These are phyloP conservation scores for Linderniella brevidens DNA, from an alignment of 257 asterid species.

Conservation along the genomic window DNA sequence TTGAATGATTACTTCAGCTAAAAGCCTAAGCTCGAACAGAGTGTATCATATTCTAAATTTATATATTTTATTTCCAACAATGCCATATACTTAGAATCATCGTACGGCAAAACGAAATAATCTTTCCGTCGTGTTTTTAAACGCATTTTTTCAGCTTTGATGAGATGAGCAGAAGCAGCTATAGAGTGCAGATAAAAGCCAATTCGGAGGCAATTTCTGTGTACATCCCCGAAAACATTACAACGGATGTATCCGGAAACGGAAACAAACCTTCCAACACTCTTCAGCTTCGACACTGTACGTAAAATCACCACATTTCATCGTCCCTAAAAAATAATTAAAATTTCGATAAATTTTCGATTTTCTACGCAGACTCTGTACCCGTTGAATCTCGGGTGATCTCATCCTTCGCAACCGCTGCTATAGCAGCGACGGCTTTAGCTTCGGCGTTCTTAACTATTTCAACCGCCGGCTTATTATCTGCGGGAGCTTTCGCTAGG, in stretches of 20 bases:
- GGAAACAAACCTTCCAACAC: slow-evolving; percentile 50
- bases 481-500: slow-evolving; percentile 48
- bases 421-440: slow-evolving; percentile 51
- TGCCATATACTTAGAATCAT: no score
- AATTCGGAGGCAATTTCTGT: slow-evolving; percentile 30
- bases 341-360: no score
- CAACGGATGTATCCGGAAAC: slow-evolving; percentile 83
- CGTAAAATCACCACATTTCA: slow-evolving; percentile 13
- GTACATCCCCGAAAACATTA: slow-evolving; percentile 60
- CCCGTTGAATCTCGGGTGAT: slow-evolving; percentile 47
- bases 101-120: no score
- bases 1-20: no score
- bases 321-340: no score
- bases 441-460: slow-evolving; percentile 55
- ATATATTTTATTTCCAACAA: no score
- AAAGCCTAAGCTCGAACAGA: no score
- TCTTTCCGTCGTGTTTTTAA: no score
- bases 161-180: slow-evolving; percentile 42
- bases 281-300: slow-evolving; percentile 78
- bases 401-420: slow-evolving; percentile 53
- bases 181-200: slow-evolving; percentile 31
- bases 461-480: slow-evolving; percentile 66
- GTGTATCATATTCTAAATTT: no score
- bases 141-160: slow-evolving; percentile 37
- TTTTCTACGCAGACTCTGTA: slow-evolving; percentile 37